These are phyloP conservation scores for Clathrus columnatus DNA, from an alignment of 768 basidiomycete genomes.

Conservation along the genomic window DNA sequence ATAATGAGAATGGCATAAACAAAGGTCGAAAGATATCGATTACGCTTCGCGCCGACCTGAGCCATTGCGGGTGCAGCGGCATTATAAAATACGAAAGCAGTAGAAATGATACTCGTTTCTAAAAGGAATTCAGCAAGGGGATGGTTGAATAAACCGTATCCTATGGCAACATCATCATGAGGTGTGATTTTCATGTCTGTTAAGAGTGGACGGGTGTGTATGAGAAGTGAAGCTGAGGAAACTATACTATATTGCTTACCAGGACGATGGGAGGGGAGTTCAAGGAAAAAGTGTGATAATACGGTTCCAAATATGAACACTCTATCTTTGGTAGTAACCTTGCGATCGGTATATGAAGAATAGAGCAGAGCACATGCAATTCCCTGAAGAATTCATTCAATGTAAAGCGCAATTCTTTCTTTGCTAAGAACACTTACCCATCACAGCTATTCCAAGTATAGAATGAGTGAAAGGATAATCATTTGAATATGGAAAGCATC, in stretches of 20 bases:
- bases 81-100: slow-evolving; percentile 20
- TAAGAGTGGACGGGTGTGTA: background rate
- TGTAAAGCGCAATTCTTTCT: background rate
- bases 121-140: slow-evolving; percentile 18
- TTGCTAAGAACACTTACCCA: slow-evolving; percentile 13
- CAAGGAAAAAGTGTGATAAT: slow-evolving; percentile 24
- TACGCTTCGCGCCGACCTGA: slow-evolving; percentile 16
- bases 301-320: slow-evolving; percentile 15
- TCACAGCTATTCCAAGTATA: slow-evolving; percentile 18
- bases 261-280: slow-evolving; percentile 22
- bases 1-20: slow-evolving; percentile 16
- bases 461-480: slow-evolving; percentile 18
- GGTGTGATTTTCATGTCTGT: slow-evolving; percentile 23
- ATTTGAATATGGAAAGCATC: background rate
- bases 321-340: slow-evolving; percentile 16
- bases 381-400: slow-evolving; percentile 10
- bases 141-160: slow-evolving; percentile 21
- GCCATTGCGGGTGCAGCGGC: slow-evolving; percentile 18
- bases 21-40: slow-evolving; percentile 16
- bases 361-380: slow-evolving; percentile 16
- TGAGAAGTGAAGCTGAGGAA: background rate
- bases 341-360: slow-evolving; percentile 15
- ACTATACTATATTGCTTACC: slow-evolving; percentile 13
- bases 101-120: slow-evolving; percentile 20
- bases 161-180: slow-evolving; percentile 14